Evolutionary conservation across 169 alveolate genomes (phyloP), one percentile per base, ranked within the genome.

Genomic region (Cyclospora cayetanensis): DNA sequence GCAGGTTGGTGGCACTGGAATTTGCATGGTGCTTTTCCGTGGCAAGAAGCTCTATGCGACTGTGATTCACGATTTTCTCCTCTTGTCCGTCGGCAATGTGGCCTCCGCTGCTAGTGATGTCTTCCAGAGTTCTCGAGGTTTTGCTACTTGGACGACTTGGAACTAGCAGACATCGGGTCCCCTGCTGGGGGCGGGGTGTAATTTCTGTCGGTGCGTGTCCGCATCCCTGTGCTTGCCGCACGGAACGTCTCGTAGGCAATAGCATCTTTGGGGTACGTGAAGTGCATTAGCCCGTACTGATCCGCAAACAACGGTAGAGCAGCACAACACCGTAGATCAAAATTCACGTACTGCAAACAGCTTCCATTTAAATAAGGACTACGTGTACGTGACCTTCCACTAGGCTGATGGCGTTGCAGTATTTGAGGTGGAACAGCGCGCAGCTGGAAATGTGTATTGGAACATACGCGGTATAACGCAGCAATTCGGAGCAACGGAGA

Each of bases 231-330:
- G 66, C 42, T 31, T 20, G 65, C 86, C 37, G 65, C 27, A 42
- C 86, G 86, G 86, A 20, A 29, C 37, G 29, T 31, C 53, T 27
- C 89, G 52, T 79, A 46, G 50, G 74, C 74, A 18, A 72, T 34
- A 3, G 70, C 76, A 35, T 91, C 94, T 34, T 83, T 46, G 60
- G 50, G 60, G 37, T 91, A 91, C 1, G 98, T 96, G 77, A 96
- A 94, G 83, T 96, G 98, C 68, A 96, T 91, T 11, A 96, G 95
- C n/a, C 96, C 92, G 82, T 96, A 96, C 94, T 91, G 94, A 11
- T 11, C 20, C 31, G 20, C 60, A 65, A 86, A 12, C 37, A 0
- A 42, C n/a, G n/a, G n/a, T n/a, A n/a, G n/a, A n/a, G n/a, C n/a
- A n/a, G n/a, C n/a, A n/a, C n/a, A n/a, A n/a, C n/a, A n/a, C n/a